These are phyloP conservation scores for Botrytis galanthina DNA, from an alignment of 2,329 filamentous ascomycete genomes.

Conservation along the genomic window DNA sequence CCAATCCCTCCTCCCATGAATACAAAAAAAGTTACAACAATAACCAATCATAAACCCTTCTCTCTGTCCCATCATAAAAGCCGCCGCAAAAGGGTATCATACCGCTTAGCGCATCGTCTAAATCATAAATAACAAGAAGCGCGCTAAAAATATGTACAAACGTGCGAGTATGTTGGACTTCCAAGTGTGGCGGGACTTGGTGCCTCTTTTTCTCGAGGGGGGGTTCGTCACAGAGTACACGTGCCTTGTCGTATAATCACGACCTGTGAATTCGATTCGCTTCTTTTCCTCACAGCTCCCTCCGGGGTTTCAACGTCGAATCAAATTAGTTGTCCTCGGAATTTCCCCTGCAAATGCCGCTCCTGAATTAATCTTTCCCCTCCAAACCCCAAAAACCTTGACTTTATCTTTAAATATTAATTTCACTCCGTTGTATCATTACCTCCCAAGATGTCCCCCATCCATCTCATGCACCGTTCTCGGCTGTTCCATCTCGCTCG, in stretches of 20 bases:
- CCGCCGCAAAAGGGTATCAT: not conserved
- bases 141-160: not conserved
- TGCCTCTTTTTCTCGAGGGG: not conserved
- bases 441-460: not conserved
- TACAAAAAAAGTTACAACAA: not conserved
- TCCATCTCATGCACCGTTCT: constrained; percentile 1
- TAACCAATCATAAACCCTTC: not conserved
- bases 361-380: not conserved
- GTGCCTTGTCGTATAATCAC: not conserved
- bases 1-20: not conserved
- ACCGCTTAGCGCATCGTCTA: not conserved
- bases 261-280: not conserved
- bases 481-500: constrained; percentile 1
- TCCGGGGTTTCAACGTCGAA: not conserved
- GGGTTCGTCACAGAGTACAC: not conserved
- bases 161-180: not conserved
- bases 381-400: not conserved
- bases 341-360: not conserved
- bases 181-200: not conserved
- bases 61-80: not conserved
- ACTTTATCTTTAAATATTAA: not conserved
- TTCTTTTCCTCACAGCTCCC: not conserved
- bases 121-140: not conserved
- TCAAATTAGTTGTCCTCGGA: not conserved
- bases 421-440: not conserved